A percentile compares a stretch with the other conserved stretches of the same genome.
phyloP scores from a whole-genome alignment of 2,329 filamentous ascomycete genomes.

The Leptosphaerulina australis region DNA sequence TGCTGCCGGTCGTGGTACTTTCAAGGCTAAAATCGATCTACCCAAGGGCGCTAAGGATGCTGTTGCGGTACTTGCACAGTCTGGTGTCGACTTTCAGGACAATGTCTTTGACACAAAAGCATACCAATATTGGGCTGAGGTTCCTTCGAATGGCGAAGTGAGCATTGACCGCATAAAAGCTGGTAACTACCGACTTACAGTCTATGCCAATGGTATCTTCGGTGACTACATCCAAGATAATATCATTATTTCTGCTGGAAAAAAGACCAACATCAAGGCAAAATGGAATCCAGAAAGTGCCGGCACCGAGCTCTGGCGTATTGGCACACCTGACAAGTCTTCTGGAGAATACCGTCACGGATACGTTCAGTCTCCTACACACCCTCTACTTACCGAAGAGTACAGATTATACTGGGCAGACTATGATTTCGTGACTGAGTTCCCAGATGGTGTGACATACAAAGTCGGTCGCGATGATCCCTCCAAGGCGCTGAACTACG shows the following conservation, averaged over 20 bases:
- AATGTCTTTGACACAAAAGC: slow-evolving; percentile 61
- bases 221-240: slow-evolving; percentile 63
- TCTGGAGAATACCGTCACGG: slow-evolving; percentile 66
- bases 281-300: slow-evolving; percentile 61
- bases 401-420: slow-evolving; percentile 66
- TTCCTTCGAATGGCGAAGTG: slow-evolving; percentile 56
- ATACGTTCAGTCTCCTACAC: slow-evolving; percentile 55
- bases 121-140: slow-evolving; percentile 65
- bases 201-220: slow-evolving; percentile 67
- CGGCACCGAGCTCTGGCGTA: slow-evolving; percentile 65
- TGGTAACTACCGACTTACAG: slow-evolving; percentile 65
- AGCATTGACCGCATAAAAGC: slow-evolving; percentile 61
- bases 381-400: slow-evolving; percentile 60
- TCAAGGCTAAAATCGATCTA: slow-evolving; percentile 58
- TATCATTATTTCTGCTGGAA: slow-evolving; percentile 52
- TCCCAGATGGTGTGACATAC: slow-evolving; percentile 64
- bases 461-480: slow-evolving; percentile 60
- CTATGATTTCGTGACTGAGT: slow-evolving; percentile 65
- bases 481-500: slow-evolving; percentile 63
- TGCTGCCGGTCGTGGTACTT: slow-evolving; percentile 57
- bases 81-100: slow-evolving; percentile 62
- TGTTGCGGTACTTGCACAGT: slow-evolving; percentile 61
- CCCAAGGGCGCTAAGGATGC: slow-evolving; percentile 58
- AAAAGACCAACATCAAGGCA: slow-evolving; percentile 43
- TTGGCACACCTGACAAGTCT: slow-evolving; percentile 66